Evolutionary conservation across 139 green algal genomes (phyloP), one percentile per base, ranked within the genome.

Genomic region (Yamagishiella unicocca): DNA sequence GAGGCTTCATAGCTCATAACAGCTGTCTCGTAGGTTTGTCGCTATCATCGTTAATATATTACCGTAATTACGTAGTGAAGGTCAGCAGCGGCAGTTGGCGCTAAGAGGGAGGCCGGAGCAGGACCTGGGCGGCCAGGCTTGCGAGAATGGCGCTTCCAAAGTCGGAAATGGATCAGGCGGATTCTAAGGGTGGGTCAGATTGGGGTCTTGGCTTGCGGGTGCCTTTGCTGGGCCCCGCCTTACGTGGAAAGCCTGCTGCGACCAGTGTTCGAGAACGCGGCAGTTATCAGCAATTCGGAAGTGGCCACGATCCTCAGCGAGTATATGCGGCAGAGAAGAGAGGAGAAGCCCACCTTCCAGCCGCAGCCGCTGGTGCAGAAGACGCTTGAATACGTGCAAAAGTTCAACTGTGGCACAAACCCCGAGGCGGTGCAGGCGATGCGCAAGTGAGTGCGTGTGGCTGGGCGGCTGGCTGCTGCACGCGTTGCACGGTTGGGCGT

Each of bases 381-480:
- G 55, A 85, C 79, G 27, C 79, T 76, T 0, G 79, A 85, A 43
- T 85, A 85, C 31, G 79, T 85, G n/a, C 53, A 76, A n/a, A 85
- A 85, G 62, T 85, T 85, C 58, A 85, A 85, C 62, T 85, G 79
- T 42, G 79, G 79, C n/a, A 75, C 38, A 31, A 85, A 85, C 79
- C 79, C 29, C 14, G 79, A 85, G 42, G 79, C 79, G 3, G 79
- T 85, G 40, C 79, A 85, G 31, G 38, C 61, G 1, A 85, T 85
- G 79, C 25, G 78, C 38, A 85, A 58, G 79, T 85, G n/a, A 45
- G 74, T 2, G n/a, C n/a, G n/a, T n/a, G n/a, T n/a, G n/a, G n/a
- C n/a, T n/a, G n/a, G n/a, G n/a, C n/a, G n/a, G n/a, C n/a, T n/a
- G n/a, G n/a, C n/a, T n/a, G n/a, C n/a, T n/a, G n/a, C n/a, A n/a